phyloP scores from a whole-genome alignment of 2,329 filamentous ascomycete genomes.

The Botrytis hyacinthi region DNA sequence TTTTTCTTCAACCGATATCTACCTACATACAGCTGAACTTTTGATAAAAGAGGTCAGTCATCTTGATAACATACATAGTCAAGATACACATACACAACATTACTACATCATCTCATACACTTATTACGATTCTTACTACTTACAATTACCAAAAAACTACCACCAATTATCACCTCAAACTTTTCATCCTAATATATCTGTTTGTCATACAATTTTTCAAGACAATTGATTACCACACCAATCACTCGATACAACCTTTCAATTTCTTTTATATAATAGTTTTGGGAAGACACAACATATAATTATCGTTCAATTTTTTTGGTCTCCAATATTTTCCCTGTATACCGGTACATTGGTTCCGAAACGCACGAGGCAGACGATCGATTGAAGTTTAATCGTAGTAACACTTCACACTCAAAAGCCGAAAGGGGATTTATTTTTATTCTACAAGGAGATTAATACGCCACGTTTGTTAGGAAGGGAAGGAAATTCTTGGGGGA shows the following conservation, averaged over 20 bases:
- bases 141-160: too few species aligned
- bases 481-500: neutral
- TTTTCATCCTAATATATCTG: neutral
- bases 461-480: neutral
- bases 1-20: neutral
- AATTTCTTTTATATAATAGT: neutral
- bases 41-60: neutral
- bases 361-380: slow-evolving; percentile 18
- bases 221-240: slow-evolving; percentile 10
- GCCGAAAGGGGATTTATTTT: neutral
- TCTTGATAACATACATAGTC: neutral
- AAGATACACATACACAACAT: neutral
- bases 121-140: neutral
- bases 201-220: slow-evolving; percentile 12
- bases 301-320: slow-evolving; percentile 4
- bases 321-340: neutral
- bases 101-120: neutral
- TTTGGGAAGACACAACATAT: slow-evolving; percentile 3
- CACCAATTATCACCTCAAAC: neutral
- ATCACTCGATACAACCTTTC: neutral
- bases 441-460: slow-evolving; percentile 15
- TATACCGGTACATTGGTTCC: slow-evolving; percentile 22
- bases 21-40: slow-evolving; percentile 1
- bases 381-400: slow-evolving; percentile 18
- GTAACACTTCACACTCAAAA: neutral